phyloP scores from a whole-genome alignment of 2,329 filamentous ascomycete genomes.

The Apiospora aurea region DNA sequence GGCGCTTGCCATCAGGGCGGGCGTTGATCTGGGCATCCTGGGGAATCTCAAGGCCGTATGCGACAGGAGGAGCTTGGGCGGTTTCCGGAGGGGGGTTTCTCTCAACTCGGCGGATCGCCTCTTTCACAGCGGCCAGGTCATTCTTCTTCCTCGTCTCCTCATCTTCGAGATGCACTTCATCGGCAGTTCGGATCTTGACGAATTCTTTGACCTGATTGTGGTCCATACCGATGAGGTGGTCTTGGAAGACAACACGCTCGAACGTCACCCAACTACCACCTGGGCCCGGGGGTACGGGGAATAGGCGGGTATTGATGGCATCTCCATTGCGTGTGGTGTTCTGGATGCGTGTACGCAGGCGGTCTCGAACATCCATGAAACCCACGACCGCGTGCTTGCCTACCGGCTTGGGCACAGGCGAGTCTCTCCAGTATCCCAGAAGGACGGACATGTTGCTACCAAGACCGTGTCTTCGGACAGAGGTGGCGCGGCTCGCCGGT shows the following conservation, averaged over 20 bases:
- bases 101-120: slow-evolving; percentile 54
- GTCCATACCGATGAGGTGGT: slow-evolving; percentile 62
- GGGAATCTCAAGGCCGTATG: slow-evolving; percentile 58
- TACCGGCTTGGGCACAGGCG: slow-evolving; percentile 53
- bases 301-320: slow-evolving; percentile 53
- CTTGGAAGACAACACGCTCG: slow-evolving; percentile 64
- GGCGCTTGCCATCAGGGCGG: slow-evolving; percentile 54
- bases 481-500: slow-evolving; percentile 34
- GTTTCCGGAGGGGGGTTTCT: slow-evolving; percentile 53
- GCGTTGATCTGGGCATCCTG: slow-evolving; percentile 46
- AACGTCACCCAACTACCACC: slow-evolving; percentile 72
- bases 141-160: slow-evolving; percentile 44
- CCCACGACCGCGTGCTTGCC: slow-evolving; percentile 67
- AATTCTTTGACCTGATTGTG: slow-evolving; percentile 68
- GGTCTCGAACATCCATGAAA: slow-evolving; percentile 67
- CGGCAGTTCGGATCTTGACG: slow-evolving; percentile 60
- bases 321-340: slow-evolving; percentile 56
- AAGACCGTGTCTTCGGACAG: slow-evolving; percentile 38
- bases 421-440: slow-evolving; percentile 68
- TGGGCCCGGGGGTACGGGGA: slow-evolving; percentile 59
- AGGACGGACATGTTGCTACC: slow-evolving; percentile 54
- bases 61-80: slow-evolving; percentile 52
- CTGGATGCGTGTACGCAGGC: slow-evolving; percentile 66
- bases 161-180: slow-evolving; percentile 43
- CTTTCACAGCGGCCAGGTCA: slow-evolving; percentile 52